phyloP scores from a whole-genome alignment of 2,329 filamentous ascomycete genomes.

The Fusarium sulawesiense region DNA sequence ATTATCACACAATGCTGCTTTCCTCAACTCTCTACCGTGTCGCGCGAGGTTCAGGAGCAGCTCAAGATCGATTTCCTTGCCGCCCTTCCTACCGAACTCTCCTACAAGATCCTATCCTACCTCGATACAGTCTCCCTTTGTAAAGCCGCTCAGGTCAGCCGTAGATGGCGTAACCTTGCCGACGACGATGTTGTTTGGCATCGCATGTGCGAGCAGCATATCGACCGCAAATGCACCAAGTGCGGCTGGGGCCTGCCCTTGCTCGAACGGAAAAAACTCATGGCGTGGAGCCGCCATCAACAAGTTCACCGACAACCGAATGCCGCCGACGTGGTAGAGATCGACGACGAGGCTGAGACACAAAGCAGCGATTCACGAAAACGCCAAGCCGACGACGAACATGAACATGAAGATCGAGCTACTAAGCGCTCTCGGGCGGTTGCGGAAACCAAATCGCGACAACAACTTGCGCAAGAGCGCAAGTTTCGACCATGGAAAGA shows the following conservation, averaged over 20 bases:
- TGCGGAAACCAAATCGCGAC: constrained; percentile 43
- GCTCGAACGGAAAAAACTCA: constrained; percentile 86
- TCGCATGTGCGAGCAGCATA: constrained; percentile 97
- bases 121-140: constrained; percentile 95
- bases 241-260: constrained; percentile 95
- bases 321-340: constrained; percentile 38
- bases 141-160: constrained; percentile 94
- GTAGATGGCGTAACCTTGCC: constrained; percentile 87
- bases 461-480: constrained; percentile 57
- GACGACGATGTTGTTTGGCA: constrained; percentile 98
- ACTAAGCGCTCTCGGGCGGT: constrained; percentile 52
- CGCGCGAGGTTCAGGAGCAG: constrained; percentile 89
- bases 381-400: constrained; percentile 49
- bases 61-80: constrained; percentile 97
- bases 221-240: constrained; percentile 91
- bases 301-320: constrained; percentile 64
- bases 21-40: constrained; percentile 93
- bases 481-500: constrained; percentile 87
- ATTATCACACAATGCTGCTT: constrained; percentile 98
- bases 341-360: constrained; percentile 41
- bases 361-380: constrained; percentile 49
- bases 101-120: constrained; percentile 91
- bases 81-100: constrained; percentile 88
- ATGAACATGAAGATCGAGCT: constrained; percentile 39
- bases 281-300: constrained; percentile 88